Percentiles rank a stretch among this genome's conserved stretches.
phyloP scores from a whole-genome alignment of 2,329 filamentous ascomycete species.

The Blastomyces gilchristii region DNA sequence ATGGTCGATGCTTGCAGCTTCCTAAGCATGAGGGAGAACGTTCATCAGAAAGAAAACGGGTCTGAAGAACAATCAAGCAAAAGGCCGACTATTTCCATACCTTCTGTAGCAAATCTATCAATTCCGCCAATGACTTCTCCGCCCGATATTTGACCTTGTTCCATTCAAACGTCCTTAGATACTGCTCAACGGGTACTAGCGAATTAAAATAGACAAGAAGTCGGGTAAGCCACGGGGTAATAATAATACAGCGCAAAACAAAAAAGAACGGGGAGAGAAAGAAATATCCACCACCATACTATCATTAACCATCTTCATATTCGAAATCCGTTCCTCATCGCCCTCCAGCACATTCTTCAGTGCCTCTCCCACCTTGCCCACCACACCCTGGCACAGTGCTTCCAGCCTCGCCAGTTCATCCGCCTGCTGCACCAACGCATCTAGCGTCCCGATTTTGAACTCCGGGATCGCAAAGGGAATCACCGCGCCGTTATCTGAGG shows the following conservation, averaged over 20 bases:
- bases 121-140: slow-evolving; percentile 77
- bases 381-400: slow-evolving; percentile 64
- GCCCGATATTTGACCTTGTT: slow-evolving; percentile 96
- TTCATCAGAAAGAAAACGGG: neutral
- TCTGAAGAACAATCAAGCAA: neutral
- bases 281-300: slow-evolving; percentile 46
- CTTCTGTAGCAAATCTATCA: slow-evolving; percentile 83
- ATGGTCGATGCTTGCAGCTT: slow-evolving; percentile 84
- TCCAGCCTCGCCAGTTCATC: slow-evolving; percentile 91
- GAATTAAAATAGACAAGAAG: slow-evolving; percentile 8
- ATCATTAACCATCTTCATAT: slow-evolving; percentile 90
- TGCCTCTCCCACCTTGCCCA: slow-evolving; percentile 79
- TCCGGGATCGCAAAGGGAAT: slow-evolving; percentile 73
- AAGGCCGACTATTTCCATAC: slow-evolving; percentile 33
- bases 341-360: slow-evolving; percentile 72
- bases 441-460: slow-evolving; percentile 96
- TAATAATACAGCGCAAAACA: neutral
- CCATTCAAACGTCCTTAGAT: slow-evolving; percentile 81
- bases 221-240: neutral
- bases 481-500: slow-evolving; percentile 63
- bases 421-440: slow-evolving; percentile 89
- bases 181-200: slow-evolving; percentile 88
- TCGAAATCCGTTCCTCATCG: slow-evolving; percentile 68
- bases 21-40: slow-evolving; percentile 41
- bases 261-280: slow-evolving; percentile 5